phyloP scores from a whole-genome alignment of 2,329 filamentous ascomycete genomes.

The Cadophora malorum region DNA sequence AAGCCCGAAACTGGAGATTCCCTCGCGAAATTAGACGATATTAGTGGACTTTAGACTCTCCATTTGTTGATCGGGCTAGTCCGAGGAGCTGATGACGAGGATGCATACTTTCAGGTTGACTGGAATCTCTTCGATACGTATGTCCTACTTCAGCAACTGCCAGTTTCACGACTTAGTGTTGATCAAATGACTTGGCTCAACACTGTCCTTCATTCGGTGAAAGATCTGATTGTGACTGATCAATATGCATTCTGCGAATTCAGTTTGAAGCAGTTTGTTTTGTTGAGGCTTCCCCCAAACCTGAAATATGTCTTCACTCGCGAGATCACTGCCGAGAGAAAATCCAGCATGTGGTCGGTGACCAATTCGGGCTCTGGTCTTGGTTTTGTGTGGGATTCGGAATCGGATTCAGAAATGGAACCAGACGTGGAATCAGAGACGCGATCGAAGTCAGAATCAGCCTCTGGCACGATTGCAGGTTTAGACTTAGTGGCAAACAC shows the following conservation, averaged over 20 bases:
- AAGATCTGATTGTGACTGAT: constrained; percentile 28
- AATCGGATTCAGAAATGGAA: neutral
- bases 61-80: neutral
- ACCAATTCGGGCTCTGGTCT: neutral
- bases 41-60: neutral
- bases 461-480: neutral
- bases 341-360: neutral
- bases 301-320: constrained; percentile 13
- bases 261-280: constrained; percentile 18
- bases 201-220: constrained; percentile 9
- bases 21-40: constrained; percentile 2
- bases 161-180: neutral
- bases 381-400: neutral
- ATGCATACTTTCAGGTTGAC: neutral
- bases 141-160: neutral
- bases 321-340: neutral
- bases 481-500: no score
- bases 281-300: constrained; percentile 23
- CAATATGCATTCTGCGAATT: constrained; percentile 24
- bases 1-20: neutral
- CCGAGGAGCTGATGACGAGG: neutral
- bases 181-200: constrained; percentile 3
- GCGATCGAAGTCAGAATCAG: neutral
- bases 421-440: neutral
- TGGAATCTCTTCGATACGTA: neutral